Conservation (phyloP, 2,329 filamentous ascomycete genomes). For the Cylindrodendrum hubeiense region DNA sequence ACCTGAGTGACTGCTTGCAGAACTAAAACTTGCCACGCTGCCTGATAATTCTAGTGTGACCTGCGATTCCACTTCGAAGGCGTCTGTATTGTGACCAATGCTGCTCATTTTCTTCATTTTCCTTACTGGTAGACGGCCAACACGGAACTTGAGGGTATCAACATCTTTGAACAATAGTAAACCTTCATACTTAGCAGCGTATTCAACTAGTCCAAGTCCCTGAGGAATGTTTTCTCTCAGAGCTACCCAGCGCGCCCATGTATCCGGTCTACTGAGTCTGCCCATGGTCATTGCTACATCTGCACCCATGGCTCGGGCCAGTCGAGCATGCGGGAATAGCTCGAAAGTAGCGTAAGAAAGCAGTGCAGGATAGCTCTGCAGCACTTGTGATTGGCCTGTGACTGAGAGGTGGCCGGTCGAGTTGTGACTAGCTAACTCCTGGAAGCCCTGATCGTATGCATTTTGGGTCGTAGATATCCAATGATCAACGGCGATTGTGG, state of each 20-base stretch:
- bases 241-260: slow-evolving; percentile 13
- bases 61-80: no score
- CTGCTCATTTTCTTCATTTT: no score
- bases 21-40: slow-evolving; percentile 26
- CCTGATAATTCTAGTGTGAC: no score
- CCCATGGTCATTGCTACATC: neutral
- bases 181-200: neutral
- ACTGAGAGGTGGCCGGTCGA: neutral
- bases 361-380: slow-evolving; percentile 10
- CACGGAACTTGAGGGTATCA: no score
- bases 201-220: neutral
- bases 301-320: neutral
- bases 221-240: slow-evolving; percentile 13
- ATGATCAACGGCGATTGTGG: neutral
- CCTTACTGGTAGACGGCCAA: no score
- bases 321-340: slow-evolving; percentile 8
- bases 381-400: neutral
- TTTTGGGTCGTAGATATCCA: neutral
- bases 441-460: neutral
- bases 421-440: no score
- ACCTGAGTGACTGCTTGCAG: slow-evolving; percentile 15
- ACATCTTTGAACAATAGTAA: neutral
- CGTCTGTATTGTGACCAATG: no score
- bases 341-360: slow-evolving; percentile 15
- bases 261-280: neutral